Base-by-base conservation (phyloP, 2,329 filamentous ascomycete species). In the Phyllosticta citriasiana region DNA sequence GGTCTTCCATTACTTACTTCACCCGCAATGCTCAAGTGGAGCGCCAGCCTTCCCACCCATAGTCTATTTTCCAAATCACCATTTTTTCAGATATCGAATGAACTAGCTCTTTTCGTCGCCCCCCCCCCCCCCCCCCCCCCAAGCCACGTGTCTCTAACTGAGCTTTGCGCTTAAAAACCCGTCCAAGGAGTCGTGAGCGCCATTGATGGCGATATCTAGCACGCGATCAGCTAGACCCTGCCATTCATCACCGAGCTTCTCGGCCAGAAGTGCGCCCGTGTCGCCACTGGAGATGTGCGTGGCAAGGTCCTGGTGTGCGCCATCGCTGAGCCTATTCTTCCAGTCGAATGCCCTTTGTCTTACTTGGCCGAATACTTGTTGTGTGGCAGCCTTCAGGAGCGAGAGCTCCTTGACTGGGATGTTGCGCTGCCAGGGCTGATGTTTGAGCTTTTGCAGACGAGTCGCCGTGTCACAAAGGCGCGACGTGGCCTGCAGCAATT, bases 401-500 rank as follows among this genome's bases (percentile, higher is more conserved):
- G 30, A 51, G 10, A 62, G 10, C 35, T 62, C 60, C 47, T 62
- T 62, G n/a, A 51, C 25, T 4, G 60, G 60, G 14, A 62, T 51
- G 8, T 16, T 25, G 8, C 33, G 25, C 24, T 35, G 53, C 60
- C 60, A 62, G 51, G 57, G 57, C 35, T 50, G 55, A 33, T 55
- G 14, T 25, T 62, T 62, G 30, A 14, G 53, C 40, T 62, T 62
- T n/a, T 25, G 30, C 24, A 62, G 51, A n/a, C 53, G 53, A 35
- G 47, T 9, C 1, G 60, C 60, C 4, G 60, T 52, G n/a, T 57
- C 60, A n/a, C 55, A 62, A 51, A 62, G 53, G 25, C 60, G 60
- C 24, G 25, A 19, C 16, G 27, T 24, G 65, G 70, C 9, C 62
- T 72, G 30, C 24, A 62, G 4, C 14, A 60, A 8, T 66, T 67